Evolutionary conservation across 768 basidiomycete genomes (phyloP), one percentile per base, ranked within the genome.

Genomic region (Phlegmacium glaucopus): DNA sequence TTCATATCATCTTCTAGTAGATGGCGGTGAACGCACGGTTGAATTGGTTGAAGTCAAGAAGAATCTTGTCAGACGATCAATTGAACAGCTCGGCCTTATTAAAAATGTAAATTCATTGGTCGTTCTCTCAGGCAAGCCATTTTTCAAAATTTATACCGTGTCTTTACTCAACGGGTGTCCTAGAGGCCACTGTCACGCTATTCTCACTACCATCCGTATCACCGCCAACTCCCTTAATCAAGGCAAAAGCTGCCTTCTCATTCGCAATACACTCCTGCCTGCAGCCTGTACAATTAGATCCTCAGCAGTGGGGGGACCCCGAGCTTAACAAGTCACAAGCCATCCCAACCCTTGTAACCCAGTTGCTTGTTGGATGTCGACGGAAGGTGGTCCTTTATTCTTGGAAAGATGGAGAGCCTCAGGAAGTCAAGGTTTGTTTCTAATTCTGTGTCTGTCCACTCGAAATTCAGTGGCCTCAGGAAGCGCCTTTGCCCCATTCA

Each of bases 41-140:
- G 69, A 72, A 32, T 64, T 81, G 1, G 68, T 84, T 4, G 87
- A 90, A 57, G 75, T 75, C 26, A 90, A 77, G 79, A 85, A 83
- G 57, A 71, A 66, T 10, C 61, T 92, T 28, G 74, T 80, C 22
- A 71, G 80, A 54, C 81, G 76, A 58, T 73, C 88, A 11, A 87
- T 99, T 36, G 95, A 98, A 46, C 92, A 94, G 60, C 71, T 99
- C 3, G 90, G 85, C 0, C 87, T 84, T 44, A 77, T 97, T 53
- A 84, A 84, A 52, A 89, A 92, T 55, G 78, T 90, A n/a, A 86
- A 91, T 57, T 87, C 90, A 4, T 71, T 99, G 17, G 83, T 91
- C 3, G 73, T 89, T 4, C 76, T 98, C 4, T 88, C 90, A 18
- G 94, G 94, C 92, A 59, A 49, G 76, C 56, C 7, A 27, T n/a